A percentile compares a stretch with the other conserved stretches of the same genome.
Conservation (phyloP, 805 yeast genomes). For the Candida gorgasii region DNA sequence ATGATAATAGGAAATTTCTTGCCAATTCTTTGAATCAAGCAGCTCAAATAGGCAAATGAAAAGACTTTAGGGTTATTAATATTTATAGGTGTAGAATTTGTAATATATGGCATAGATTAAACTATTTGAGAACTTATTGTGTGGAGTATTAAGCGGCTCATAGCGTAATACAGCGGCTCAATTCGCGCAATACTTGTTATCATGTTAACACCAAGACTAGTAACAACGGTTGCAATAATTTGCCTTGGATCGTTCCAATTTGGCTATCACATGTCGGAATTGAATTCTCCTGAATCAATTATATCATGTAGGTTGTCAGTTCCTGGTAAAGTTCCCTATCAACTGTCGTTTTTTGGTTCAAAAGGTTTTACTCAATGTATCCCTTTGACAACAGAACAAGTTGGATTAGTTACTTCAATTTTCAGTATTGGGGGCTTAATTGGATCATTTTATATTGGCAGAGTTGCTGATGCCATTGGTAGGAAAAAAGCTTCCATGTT, state of each 20-base stretch:
- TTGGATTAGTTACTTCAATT: constrained; percentile 75
- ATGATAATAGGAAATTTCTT: constrained; percentile 93
- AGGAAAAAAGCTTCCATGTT: constrained; percentile 53
- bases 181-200: neutral
- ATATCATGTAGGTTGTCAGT: constrained; percentile 53
- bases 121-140: too few species aligned
- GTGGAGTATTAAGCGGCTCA: neutral
- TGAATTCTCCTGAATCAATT: constrained; percentile 82
- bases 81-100: neutral
- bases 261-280: constrained; percentile 93
- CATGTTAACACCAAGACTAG: constrained; percentile 32
- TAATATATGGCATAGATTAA: constrained; percentile 3
- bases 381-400: constrained; percentile 51
- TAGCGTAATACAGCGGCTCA: too few species aligned
- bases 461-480: constrained; percentile 65
- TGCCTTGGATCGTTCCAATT: constrained; percentile 84
- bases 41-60: neutral
- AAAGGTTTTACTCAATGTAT: constrained; percentile 53
- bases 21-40: constrained; percentile 59
- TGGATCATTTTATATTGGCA: constrained; percentile 71
- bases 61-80: neutral
- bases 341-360: constrained; percentile 41
- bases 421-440: constrained; percentile 83
- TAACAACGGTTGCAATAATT: constrained; percentile 53
- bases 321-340: constrained; percentile 35